Conservation (phyloP, 2,329 filamentous ascomycete species). For the Chaetomium globosum region DNA sequence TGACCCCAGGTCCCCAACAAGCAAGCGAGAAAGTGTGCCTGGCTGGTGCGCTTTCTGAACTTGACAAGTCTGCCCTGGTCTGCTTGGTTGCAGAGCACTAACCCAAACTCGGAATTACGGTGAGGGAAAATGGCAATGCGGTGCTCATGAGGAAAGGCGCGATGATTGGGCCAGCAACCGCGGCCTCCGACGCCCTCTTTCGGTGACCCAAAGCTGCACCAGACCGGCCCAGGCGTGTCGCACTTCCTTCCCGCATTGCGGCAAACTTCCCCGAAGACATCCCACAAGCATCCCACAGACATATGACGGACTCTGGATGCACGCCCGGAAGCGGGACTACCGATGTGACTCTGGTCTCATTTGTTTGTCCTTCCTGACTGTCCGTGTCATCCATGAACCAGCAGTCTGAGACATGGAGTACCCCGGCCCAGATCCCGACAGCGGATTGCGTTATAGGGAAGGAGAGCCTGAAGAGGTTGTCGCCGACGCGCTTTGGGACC, state of each 20-base stretch:
- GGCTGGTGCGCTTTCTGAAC: not conserved
- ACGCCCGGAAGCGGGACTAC: conserved; percentile 8
- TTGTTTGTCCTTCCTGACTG: not conserved
- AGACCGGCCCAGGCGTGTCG: not conserved
- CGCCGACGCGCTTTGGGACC: not conserved
- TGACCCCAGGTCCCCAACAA: not conserved
- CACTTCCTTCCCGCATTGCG: conserved; percentile 19
- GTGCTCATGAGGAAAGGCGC: conserved; percentile 5
- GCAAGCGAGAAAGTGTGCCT: not conserved
- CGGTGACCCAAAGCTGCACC: not conserved
- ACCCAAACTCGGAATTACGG: conserved; percentile 31
- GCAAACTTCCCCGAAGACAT: conserved; percentile 9
- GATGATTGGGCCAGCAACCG: conserved; percentile 24
- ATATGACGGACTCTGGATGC: conserved; percentile 13
- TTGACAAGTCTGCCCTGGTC: conserved; percentile 4
- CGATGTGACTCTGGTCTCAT: conserved; percentile 10
- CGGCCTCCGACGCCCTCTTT: conserved; percentile 1
- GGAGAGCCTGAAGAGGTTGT: not conserved
- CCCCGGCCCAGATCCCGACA: conserved; percentile 4
- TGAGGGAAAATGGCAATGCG: conserved; percentile 27
- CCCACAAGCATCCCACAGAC: conserved; percentile 1
- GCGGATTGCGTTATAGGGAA: not conserved
- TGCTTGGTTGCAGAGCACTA: conserved; percentile 21
- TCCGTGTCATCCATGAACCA: not conserved
- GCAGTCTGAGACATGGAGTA: conserved; percentile 13